Evolutionary conservation across 805 yeast species (phyloP).

Genomic region (Maudiozyma bulderi): DNA sequence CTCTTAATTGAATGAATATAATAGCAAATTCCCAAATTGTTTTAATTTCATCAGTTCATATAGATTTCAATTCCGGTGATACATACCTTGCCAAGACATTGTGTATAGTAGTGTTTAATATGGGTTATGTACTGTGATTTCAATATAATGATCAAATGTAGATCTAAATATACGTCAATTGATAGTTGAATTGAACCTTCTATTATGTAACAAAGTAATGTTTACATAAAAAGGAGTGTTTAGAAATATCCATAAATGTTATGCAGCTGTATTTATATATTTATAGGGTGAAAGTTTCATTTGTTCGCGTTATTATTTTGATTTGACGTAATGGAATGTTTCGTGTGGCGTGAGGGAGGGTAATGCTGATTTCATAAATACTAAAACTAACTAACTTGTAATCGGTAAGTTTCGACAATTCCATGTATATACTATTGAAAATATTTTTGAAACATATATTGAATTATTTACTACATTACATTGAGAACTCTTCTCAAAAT

Average conservation of each 20-base stretch:
- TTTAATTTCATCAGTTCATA: too few relatives aligned
- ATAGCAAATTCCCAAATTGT: too few relatives aligned
- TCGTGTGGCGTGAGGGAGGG: background rate
- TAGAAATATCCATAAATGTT: background rate
- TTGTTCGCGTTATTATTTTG: background rate
- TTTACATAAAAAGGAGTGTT: background rate
- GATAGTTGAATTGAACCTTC: too few relatives aligned
- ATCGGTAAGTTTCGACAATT: background rate
- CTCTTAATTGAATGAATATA: too few relatives aligned
- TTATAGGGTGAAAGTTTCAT: background rate
- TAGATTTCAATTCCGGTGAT: background rate
- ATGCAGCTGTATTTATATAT: background rate
- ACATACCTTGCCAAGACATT: constrained; percentile 44
- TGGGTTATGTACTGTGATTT: background rate
- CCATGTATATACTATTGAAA: background rate
- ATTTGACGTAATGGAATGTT: background rate
- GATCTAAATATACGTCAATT: background rate
- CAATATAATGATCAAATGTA: background rate
- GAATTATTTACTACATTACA: background rate
- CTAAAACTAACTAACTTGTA: background rate
- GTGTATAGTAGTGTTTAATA: background rate
- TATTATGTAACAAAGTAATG: too few relatives aligned
- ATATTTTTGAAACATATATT: background rate
- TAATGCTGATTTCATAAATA: background rate
- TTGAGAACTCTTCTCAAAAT: background rate